Evolutionary conservation across 148 eudicot species (phyloP).

Genomic region (Linanthus parryae): DNA sequence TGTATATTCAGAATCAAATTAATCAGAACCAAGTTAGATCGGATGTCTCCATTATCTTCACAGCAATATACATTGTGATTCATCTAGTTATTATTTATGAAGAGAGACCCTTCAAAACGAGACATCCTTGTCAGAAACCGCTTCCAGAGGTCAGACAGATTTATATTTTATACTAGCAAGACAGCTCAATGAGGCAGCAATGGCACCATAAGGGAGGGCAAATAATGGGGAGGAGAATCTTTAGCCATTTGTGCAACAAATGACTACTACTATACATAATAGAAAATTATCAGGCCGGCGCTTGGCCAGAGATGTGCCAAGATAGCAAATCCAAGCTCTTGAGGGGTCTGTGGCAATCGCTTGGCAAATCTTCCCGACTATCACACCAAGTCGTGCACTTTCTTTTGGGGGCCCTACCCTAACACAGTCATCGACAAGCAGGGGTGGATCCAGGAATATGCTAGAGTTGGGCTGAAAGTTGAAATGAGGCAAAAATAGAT

Average conservation of each 20-base stretch:
- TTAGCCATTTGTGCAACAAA: background rate
- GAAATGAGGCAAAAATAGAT: too few species aligned
- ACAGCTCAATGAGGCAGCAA: conserved; percentile 6
- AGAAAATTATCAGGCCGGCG: background rate
- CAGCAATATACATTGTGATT: too few species aligned
- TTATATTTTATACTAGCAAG: background rate
- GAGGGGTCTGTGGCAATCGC: background rate
- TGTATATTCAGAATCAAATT: too few species aligned
- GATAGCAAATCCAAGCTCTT: too few species aligned
- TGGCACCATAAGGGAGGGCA: conserved; percentile 5
- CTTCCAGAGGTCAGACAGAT: background rate
- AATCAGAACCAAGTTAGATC: too few species aligned
- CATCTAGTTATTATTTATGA: background rate
- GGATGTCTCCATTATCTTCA: too few species aligned
- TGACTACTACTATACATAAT: background rate
- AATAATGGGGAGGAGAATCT: background rate
- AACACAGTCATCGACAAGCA: too few species aligned
- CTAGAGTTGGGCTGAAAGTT: too few species aligned
- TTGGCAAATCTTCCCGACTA: background rate
- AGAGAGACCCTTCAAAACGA: background rate
- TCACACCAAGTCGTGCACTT: background rate
- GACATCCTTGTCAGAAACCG: background rate
- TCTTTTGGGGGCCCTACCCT: too few species aligned
- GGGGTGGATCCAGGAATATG: too few species aligned
- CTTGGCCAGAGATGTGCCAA: background rate